Conservation (phyloP, 2,329 filamentous ascomycete species). For the Ophioceras dolichostomum region DNA sequence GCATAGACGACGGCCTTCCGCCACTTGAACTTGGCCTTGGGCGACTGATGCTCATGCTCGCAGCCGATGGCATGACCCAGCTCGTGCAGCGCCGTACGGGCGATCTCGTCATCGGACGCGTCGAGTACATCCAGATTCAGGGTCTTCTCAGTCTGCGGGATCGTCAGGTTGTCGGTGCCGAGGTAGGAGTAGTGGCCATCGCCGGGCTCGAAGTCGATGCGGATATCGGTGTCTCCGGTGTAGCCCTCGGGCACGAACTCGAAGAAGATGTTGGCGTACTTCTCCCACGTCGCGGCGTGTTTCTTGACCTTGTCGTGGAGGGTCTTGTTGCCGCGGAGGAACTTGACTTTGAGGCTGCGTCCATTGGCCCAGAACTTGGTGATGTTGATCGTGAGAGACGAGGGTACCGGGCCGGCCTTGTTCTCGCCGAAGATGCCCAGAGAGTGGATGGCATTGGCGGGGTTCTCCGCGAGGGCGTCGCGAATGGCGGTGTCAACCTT, state of each 20-base stretch:
- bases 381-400: slow-evolving; percentile 4
- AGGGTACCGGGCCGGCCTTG: neutral
- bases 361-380: slow-evolving; percentile 3
- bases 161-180: slow-evolving; percentile 4
- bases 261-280: slow-evolving; percentile 8
- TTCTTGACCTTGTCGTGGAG: slow-evolving; percentile 4
- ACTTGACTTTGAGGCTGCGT: slow-evolving; percentile 2
- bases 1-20: slow-evolving; percentile 10
- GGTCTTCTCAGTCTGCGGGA: slow-evolving; percentile 5
- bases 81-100: slow-evolving; percentile 12
- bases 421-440: neutral
- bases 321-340: slow-evolving; percentile 4
- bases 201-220: slow-evolving; percentile 4
- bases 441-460: neutral
- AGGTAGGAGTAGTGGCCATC: slow-evolving; percentile 5
- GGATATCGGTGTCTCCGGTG: slow-evolving; percentile 1
- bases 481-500: neutral
- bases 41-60: slow-evolving; percentile 14
- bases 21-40: slow-evolving; percentile 12
- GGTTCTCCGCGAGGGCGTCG: neutral
- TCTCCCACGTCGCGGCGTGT: slow-evolving; percentile 4
- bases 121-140: slow-evolving; percentile 13
- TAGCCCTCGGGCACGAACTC: slow-evolving; percentile 5
- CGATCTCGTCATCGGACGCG: slow-evolving; percentile 7
- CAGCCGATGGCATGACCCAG: slow-evolving; percentile 17